Evolutionary conservation across 2,329 filamentous ascomycete species (phyloP).

Genomic region (Capronia americana): DNA sequence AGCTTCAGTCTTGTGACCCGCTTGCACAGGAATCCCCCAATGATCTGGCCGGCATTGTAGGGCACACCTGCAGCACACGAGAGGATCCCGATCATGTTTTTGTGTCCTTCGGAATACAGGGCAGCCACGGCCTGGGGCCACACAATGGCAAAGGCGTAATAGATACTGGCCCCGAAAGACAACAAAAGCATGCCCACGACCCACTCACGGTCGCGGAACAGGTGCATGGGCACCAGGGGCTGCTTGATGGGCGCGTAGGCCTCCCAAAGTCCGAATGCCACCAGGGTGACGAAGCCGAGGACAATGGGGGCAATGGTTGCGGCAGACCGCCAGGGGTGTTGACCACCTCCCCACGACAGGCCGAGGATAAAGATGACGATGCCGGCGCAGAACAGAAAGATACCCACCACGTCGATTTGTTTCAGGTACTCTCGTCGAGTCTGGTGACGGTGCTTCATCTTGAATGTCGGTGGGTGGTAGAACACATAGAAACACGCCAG

Average conservation of each 20-base stretch:
- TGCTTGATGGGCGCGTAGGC: constrained; percentile 45
- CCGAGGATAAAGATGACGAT: constrained; percentile 53
- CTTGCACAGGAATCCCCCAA: constrained; percentile 6
- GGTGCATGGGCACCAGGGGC: constrained; percentile 51
- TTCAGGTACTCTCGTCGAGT: constrained; percentile 45
- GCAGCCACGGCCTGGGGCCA: constrained; percentile 53
- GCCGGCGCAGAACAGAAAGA: constrained; percentile 51
- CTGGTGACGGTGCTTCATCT: constrained; percentile 39
- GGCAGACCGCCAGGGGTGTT: constrained; percentile 52
- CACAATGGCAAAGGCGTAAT: constrained; percentile 54
- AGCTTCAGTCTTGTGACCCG: neutral
- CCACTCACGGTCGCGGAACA: constrained; percentile 52
- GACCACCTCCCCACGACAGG: constrained; percentile 50
- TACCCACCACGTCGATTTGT: constrained; percentile 55
- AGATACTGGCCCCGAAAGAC: constrained; percentile 52
- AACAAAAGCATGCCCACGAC: constrained; percentile 44
- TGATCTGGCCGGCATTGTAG: constrained; percentile 5
- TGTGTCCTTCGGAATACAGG: constrained; percentile 49
- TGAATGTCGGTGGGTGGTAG: constrained; percentile 13
- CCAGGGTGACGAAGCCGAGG: constrained; percentile 46
- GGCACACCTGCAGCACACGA: neutral
- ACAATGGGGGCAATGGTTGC: constrained; percentile 47
- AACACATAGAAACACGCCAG: constrained; percentile 10
- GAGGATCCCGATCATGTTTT: constrained; percentile 37
- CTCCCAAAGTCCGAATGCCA: constrained; percentile 49